Evolutionary conservation across 192 early-diverging fungal genomes (phyloP), one percentile per base, ranked within the genome.

Genomic region (Rhizoclosmatium globosum): DNA sequence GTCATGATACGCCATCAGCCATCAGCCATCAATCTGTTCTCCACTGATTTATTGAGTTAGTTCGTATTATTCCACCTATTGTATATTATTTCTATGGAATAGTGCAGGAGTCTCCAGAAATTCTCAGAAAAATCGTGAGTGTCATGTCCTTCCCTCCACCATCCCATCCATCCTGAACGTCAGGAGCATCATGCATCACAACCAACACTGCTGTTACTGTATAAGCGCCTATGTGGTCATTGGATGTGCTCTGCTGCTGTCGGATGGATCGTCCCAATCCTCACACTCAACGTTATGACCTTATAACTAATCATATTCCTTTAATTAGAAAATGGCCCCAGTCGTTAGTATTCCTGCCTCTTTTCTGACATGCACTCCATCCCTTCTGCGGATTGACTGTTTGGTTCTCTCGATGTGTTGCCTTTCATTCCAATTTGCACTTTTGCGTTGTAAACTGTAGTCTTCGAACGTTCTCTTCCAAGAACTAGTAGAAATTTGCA

Each of bases 261-360:
- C 1, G 50, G 50, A 7, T 53, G 50, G 50, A 53, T 31, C 31
- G 31, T 31, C 31, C 31, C 31, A 31, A 31, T 31, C 31, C 31
- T 31, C 31, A 31, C 31, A 31, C 31, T 31, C 31, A 31, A 31
- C 31, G 31, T 31, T 0, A 31, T 31, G 31, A 31, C 31, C 0
- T 31, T 31, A 31, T 31, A 31, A 31, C 31, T 31, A 31, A 31
- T 31, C 31, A 31, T n/a, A n/a, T n/a, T n/a, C n/a, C 6, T 53
- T n/a, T n/a, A n/a, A 53, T 53, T 62, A 62, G 60, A 62, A 62
- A 62, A 62, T 62, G 60, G 60, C 60, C 60, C 60, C 60, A 62
- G 60, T 21, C 21, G 60, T 62, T 62, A 62, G 60, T 62, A 62
- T 62, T 62, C 1, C 4, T 0, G 53, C 19, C 53, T 56, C 53